Evolutionary conservation across 768 basidiomycete genomes (phyloP), one percentile per base, ranked within the genome.

Genomic region (Tylopilus balloui): DNA sequence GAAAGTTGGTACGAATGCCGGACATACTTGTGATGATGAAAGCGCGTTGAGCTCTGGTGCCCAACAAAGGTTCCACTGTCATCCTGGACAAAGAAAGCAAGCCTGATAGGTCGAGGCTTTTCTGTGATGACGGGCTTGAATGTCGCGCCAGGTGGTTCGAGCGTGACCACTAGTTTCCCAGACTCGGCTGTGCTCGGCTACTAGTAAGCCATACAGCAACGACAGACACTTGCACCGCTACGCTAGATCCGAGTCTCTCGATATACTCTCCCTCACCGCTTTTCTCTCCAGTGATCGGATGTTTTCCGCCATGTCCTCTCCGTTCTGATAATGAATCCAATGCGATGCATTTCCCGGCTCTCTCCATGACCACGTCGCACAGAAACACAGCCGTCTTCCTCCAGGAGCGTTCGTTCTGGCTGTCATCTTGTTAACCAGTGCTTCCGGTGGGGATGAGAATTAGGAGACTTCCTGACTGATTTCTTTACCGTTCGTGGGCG

Each of bases 381-480:
- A 79, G 56, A 25, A 53, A 42, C 5, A 57, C 47, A 19, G 77
- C 61, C n/a, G 67, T 71, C 36, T 56, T 51, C 54, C 70, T 72
- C 77, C 75, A 83, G n/a, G 62, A 66, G 14, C 42, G 44, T 56
- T 80, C 83, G 53, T 76, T 86, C 48, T 67, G 73, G 48, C 58
- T 52, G 92, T 93, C 39, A 73, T 70, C 32, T 74, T 68, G 67
- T 94, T 97, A 55, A 95, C 69, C 54, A 96, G 68, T 0, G 83
- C 83, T 12, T 68, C 69, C 3, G 79, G 72, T 2, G 94, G 94
- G 9, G 96, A 71, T 4, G 73, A 75, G 63, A 96, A 80, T n/a
- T 19, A 97, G 68, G 0, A 71, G 71, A 0, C 77, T 73, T 12
- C 75, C 77, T 27, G 82, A 77, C 67, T 82, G 59, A 40, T 71